Conservation (phyloP, 2,329 filamentous ascomycete species). For the Aspergillus alliaceus region DNA sequence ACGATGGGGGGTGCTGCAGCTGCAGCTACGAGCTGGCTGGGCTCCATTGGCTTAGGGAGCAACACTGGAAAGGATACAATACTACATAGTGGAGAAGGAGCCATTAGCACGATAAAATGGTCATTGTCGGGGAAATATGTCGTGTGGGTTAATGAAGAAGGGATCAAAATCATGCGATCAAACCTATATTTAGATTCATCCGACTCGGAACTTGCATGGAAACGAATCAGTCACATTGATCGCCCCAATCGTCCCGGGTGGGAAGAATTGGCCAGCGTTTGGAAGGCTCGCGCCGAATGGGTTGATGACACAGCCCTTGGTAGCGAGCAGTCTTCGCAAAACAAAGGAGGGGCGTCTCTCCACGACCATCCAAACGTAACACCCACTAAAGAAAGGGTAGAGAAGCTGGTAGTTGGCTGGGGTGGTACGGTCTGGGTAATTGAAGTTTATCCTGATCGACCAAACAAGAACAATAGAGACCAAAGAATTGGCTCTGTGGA, state of each 20-base stretch:
- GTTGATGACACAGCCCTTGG: constrained; percentile 82
- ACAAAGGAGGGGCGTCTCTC: constrained; percentile 26
- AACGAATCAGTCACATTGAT: constrained; percentile 87
- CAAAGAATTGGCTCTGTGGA: constrained; percentile 77
- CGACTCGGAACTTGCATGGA: constrained; percentile 85
- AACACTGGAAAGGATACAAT: constrained; percentile 82
- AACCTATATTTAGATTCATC: constrained; percentile 75
- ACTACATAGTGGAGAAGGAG: constrained; percentile 87
- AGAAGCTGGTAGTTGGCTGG: constrained; percentile 91
- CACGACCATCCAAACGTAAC: constrained; percentile 42
- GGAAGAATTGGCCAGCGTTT: constrained; percentile 95
- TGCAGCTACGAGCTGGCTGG: constrained; percentile 85
- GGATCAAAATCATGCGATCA: constrained; percentile 96
- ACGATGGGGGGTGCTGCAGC: constrained; percentile 74
- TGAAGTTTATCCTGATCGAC: constrained; percentile 75
- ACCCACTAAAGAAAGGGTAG: constrained; percentile 47
- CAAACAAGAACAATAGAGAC: constrained; percentile 67
- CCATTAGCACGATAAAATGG: constrained; percentile 91
- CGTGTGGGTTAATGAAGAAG: constrained; percentile 93
- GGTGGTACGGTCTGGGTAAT: constrained; percentile 95
- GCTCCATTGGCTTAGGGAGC: constrained; percentile 76
- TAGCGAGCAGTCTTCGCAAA: constrained; percentile 58
- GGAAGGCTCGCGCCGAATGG: constrained; percentile 92
- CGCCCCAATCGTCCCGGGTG: constrained; percentile 82
- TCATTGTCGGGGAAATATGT: constrained; percentile 89